These are phyloP conservation scores for Claviceps citrina DNA, from an alignment of 2,329 filamentous ascomycete species.

Conservation along the genomic window DNA sequence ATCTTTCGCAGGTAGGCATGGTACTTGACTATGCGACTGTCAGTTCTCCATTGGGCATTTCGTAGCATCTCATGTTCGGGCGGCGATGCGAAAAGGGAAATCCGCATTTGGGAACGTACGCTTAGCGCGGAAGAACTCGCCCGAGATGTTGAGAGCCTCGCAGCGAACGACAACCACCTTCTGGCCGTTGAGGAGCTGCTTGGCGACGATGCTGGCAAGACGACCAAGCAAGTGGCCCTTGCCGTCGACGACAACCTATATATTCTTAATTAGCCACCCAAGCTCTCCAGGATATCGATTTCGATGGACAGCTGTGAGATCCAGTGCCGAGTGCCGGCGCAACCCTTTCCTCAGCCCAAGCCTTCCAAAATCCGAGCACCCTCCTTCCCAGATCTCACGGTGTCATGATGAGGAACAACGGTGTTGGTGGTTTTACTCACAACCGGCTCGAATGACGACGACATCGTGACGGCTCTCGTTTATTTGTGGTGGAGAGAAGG, in stretches of 20 bases:
- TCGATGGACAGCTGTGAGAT: too few species aligned
- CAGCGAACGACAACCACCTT: slow-evolving; percentile 99
- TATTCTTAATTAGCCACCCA: slow-evolving; percentile 12
- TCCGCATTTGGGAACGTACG: slow-evolving; percentile 51
- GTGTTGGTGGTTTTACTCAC: slow-evolving; percentile 35
- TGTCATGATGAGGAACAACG: slow-evolving; percentile 4
- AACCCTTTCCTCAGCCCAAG: slow-evolving; percentile 1
- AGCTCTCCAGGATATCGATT: slow-evolving; percentile 5
- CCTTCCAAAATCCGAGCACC: slow-evolving; percentile 1
- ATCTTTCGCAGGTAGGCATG: slow-evolving; percentile 99
- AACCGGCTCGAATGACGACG: slow-evolving; percentile 50
- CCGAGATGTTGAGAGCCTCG: slow-evolving; percentile 99
- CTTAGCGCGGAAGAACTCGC: slow-evolving; percentile 99
- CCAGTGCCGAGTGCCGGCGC: slow-evolving; percentile 7
- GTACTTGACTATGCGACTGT: slow-evolving; percentile 81
- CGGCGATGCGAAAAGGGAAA: background rate
- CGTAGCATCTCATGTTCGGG: background rate
- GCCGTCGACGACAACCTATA: slow-evolving; percentile 95
- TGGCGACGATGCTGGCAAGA: slow-evolving; percentile 93
- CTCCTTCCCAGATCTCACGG: slow-evolving; percentile 4
- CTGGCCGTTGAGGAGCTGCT: slow-evolving; percentile 97
- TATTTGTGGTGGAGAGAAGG: slow-evolving; percentile 14
- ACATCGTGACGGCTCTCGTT: slow-evolving; percentile 39
- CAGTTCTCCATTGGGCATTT: slow-evolving; percentile 24
- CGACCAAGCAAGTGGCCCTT: slow-evolving; percentile 99